Percentiles rank a stretch among this genome's conserved stretches.
Conservation (phyloP, 805 yeast species). For the Wickerhamomyces rabaulensis region DNA sequence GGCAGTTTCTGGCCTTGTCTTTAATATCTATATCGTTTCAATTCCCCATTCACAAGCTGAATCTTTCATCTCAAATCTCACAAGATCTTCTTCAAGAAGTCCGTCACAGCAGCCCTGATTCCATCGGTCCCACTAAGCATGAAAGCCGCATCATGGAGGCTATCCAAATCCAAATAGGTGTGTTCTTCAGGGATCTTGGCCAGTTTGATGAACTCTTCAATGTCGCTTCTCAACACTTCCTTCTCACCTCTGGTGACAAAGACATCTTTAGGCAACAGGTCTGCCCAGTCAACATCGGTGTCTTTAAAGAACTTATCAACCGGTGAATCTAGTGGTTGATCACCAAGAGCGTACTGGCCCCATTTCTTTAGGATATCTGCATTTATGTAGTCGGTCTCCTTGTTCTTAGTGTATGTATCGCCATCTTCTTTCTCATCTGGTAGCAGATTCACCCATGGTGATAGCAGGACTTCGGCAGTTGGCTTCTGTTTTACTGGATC, state of each 20-base stretch:
- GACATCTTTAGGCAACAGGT: slow-evolving; percentile 3
- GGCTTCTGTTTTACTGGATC: background rate
- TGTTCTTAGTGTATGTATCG: background rate
- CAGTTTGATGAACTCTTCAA: background rate
- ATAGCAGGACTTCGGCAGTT: slow-evolving; percentile 6
- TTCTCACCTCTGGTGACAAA: slow-evolving; percentile 9
- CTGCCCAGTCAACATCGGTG: slow-evolving; percentile 7
- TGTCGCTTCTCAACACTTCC: slow-evolving; percentile 11
- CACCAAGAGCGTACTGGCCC: slow-evolving; percentile 3
- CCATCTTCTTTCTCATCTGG: slow-evolving; percentile 3
- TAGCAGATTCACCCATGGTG: slow-evolving; percentile 15
- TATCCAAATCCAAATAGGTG: slow-evolving; percentile 2
- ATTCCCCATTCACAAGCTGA: too few species aligned
- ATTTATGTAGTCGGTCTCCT: background rate
- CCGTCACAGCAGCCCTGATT: background rate
- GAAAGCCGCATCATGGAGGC: slow-evolving; percentile 6
- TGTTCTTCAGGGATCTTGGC: background rate
- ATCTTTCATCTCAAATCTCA: too few species aligned
- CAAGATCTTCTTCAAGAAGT: background rate
- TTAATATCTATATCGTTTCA: too few species aligned
- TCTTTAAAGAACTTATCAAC: slow-evolving; percentile 7
- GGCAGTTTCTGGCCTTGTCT: too few species aligned
- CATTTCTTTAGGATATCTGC: slow-evolving; percentile 2
- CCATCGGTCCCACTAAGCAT: background rate
- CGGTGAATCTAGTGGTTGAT: background rate